A percentile compares a stretch with the other conserved stretches of the same genome.
phyloP scores from a whole-genome alignment of 495 filamentous ascomycete species.

The Tuber microsphaerosporum region DNA sequence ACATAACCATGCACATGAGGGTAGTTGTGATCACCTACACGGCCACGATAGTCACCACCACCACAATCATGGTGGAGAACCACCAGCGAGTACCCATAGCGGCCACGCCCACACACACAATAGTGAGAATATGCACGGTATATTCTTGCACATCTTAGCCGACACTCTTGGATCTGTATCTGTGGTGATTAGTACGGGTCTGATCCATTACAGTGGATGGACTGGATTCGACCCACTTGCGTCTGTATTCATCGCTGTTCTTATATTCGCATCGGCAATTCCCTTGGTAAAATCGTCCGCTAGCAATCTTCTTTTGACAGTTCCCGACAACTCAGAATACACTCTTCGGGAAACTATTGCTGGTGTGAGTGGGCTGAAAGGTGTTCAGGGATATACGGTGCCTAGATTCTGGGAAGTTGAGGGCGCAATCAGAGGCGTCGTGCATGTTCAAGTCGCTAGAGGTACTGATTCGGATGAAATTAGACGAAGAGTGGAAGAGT shows the following conservation, averaged over 20 bases:
- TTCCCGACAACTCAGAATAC: slow-evolving; percentile 84
- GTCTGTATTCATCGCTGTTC: slow-evolving; percentile 82
- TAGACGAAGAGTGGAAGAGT: slow-evolving; percentile 56
- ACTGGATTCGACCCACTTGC: slow-evolving; percentile 92
- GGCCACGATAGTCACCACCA: slow-evolving; percentile 37
- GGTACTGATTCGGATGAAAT: slow-evolving; percentile 70
- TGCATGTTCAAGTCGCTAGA: slow-evolving; percentile 69
- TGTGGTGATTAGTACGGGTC: slow-evolving; percentile 82
- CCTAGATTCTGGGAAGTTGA: slow-evolving; percentile 94
- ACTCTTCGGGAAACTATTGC: slow-evolving; percentile 75
- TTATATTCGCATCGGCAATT: slow-evolving; percentile 82
- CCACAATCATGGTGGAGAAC: slow-evolving; percentile 39
- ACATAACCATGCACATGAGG: slow-evolving; percentile 36
- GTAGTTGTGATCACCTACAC: slow-evolving; percentile 17
- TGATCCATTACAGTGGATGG: slow-evolving; percentile 82
- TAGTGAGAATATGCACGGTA: slow-evolving; percentile 99
- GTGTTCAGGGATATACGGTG: slow-evolving; percentile 77
- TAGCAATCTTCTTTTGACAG: slow-evolving; percentile 67
- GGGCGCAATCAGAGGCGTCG: slow-evolving; percentile 56
- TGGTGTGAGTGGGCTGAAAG: slow-evolving; percentile 71
- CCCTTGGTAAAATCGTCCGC: slow-evolving; percentile 83
- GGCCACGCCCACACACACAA: slow-evolving; percentile 58
- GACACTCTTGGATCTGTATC: slow-evolving; percentile 91
- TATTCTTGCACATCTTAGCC: slow-evolving; percentile 90
- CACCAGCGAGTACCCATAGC: slow-evolving; percentile 20